Evolutionary conservation across 306 rosid species (phyloP).

Genomic region (Abrus pulchellus): DNA sequence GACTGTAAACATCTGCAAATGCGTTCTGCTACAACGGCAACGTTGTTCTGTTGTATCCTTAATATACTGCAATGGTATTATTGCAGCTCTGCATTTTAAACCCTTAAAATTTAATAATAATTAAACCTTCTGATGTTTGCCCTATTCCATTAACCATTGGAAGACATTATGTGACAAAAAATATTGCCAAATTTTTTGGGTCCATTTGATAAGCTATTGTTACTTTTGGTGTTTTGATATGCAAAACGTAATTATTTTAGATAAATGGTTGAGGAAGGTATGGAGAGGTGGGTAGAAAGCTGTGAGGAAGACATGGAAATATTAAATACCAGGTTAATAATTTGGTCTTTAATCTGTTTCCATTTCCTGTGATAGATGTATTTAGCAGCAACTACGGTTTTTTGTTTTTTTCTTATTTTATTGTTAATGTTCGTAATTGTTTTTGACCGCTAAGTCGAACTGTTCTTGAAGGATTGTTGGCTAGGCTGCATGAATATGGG

Average conservation of each 20-base stretch:
- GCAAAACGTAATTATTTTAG: background rate
- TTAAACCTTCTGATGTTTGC: background rate
- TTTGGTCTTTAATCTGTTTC: background rate
- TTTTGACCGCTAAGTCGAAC: slow-evolving; percentile 32
- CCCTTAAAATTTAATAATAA: background rate
- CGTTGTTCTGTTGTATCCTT: background rate
- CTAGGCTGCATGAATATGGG: slow-evolving; percentile 55
- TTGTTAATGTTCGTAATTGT: slow-evolving; percentile 20
- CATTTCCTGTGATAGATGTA: background rate
- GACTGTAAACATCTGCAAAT: background rate
- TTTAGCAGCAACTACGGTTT: slow-evolving; percentile 23
- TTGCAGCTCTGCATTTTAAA: background rate
- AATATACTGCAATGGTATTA: background rate
- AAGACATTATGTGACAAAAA: background rate
- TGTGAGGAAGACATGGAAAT: slow-evolving; percentile 5
- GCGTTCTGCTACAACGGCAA: background rate
- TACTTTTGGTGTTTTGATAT: slow-evolving; percentile 5
- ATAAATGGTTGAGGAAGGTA: background rate
- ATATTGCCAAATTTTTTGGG: slow-evolving; percentile 23
- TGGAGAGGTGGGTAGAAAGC: slow-evolving; percentile 22
- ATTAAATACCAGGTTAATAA: background rate
- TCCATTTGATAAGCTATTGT: slow-evolving; percentile 5
- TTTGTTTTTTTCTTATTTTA: slow-evolving; percentile 24
- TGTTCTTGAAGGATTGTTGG: slow-evolving; percentile 46
- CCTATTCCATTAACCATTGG: background rate